phyloP scores from a whole-genome alignment of 352 stramenopile species.

The Phytopythium cucurbitacearum region DNA sequence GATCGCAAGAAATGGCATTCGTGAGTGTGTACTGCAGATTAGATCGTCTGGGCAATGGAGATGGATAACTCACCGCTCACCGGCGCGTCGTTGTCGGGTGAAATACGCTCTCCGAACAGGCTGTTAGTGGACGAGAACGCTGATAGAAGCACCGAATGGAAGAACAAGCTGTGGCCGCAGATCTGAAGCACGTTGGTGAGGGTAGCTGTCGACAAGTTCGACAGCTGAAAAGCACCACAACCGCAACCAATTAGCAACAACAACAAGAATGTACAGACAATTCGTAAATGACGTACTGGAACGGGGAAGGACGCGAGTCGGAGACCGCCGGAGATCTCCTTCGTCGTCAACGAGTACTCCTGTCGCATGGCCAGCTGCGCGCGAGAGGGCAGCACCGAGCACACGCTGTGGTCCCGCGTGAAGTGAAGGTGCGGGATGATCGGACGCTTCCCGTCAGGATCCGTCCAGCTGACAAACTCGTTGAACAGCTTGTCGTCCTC shows the following conservation, averaged over 20 bases:
- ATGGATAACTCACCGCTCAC: conserved; percentile 43
- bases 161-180: conserved; percentile 81
- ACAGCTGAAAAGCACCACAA: conserved; percentile 25
- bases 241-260: conserved; percentile 3
- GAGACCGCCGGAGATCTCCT: conserved; percentile 80
- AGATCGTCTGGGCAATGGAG: background rate
- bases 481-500: conserved; percentile 84
- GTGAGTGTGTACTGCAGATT: background rate
- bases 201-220: conserved; percentile 54
- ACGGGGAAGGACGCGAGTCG: conserved; percentile 80
- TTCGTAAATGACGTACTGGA: conserved; percentile 31
- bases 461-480: conserved; percentile 80
- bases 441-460: conserved; percentile 50
- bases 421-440: conserved; percentile 76
- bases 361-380: conserved; percentile 61
- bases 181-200: conserved; percentile 72
- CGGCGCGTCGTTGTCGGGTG: conserved; percentile 54
- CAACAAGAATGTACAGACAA: background rate
- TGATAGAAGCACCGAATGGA: conserved; percentile 76
- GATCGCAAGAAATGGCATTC: background rate
- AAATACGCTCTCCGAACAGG: conserved; percentile 60
- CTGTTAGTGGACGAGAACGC: conserved; percentile 70
- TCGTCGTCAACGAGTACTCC: conserved; percentile 79
- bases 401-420: conserved; percentile 66
- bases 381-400: conserved; percentile 51